Conservation (phyloP, 768 basidiomycete genomes). For the Mycena rosella region DNA sequence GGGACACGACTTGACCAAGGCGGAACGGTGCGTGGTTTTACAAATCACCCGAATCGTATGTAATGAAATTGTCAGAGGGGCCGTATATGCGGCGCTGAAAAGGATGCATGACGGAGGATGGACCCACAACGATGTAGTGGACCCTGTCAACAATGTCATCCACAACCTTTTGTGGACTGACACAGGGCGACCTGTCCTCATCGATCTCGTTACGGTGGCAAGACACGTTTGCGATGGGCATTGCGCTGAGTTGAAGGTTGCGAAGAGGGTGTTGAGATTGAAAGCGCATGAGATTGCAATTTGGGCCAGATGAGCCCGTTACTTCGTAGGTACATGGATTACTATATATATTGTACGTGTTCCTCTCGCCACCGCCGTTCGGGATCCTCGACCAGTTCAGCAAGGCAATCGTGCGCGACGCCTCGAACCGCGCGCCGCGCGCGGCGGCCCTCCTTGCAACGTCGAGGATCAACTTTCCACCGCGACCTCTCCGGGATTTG, state of each 20-base stretch:
- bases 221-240: not conserved
- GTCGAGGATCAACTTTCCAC: too few relatives aligned
- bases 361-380: too few relatives aligned
- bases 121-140: constrained; percentile 14
- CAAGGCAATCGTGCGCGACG: too few relatives aligned
- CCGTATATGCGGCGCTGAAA: constrained; percentile 5
- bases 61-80: constrained; percentile 6
- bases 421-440: too few relatives aligned
- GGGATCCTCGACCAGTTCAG: too few relatives aligned
- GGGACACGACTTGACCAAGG: not conserved
- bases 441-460: too few relatives aligned
- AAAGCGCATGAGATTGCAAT: not conserved
- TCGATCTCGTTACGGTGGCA: constrained; percentile 5
- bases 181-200: constrained; percentile 8
- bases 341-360: too few relatives aligned
- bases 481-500: too few relatives aligned
- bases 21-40: constrained; percentile 14
- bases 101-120: constrained; percentile 19
- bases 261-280: not conserved
- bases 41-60: not conserved
- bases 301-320: not conserved
- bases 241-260: constrained; percentile 7
- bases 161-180: constrained; percentile 14
- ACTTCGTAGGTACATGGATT: not conserved
- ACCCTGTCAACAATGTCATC: not conserved